Evolutionary conservation across 768 basidiomycete species (phyloP), one percentile per base, ranked within the genome.

Genomic region (Chlorophyllum brunneum): DNA sequence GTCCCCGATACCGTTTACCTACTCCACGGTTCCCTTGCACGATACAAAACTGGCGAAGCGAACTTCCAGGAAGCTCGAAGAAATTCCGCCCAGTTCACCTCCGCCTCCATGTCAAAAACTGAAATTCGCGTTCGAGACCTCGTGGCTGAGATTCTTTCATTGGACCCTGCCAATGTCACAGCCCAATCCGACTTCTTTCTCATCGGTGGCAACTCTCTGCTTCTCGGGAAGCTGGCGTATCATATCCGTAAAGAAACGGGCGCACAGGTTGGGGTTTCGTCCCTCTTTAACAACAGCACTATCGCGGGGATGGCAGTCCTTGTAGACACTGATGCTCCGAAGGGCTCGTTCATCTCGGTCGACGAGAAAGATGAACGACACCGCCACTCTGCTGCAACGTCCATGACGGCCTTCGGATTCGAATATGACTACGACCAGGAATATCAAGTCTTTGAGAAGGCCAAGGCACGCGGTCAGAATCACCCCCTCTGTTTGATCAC

Each of bases 191-290:
- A 75, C 51, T 75, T 75, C 58, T 75, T 75, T 58, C 53, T 74
- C 1, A 59, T 75, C 23, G 74, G 74, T 31, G 74, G 74, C n/a
- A 74, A 68, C 56, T 77, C 75, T 3, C 61, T 76, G 1, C 65
- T 77, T 8, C 68, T 77, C 10, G 76, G 76, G n/a, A 70, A 75
- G 41, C 67, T 78, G 10, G 64, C 70, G n/a, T 67, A 76, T 51
- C 61, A 63, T 34, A 64, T 77, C 39, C 70, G 75, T 6, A 69
- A 71, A 50, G 67, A 65, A 54, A 68, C 67, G 16, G 71, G 71
- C 18, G 68, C 65, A 23, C 66, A 59, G 31, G 45, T 78, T 24
- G 65, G 63, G 15, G 67, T 77, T 22, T 60, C 73, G 4, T 60
- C 67, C 18, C 59, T 78, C 4, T 77, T 77, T 57, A 65, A 68